Evolutionary conservation across 2,329 filamentous ascomycete species (phyloP).

Genomic region (Talaromyces funiculosus): DNA sequence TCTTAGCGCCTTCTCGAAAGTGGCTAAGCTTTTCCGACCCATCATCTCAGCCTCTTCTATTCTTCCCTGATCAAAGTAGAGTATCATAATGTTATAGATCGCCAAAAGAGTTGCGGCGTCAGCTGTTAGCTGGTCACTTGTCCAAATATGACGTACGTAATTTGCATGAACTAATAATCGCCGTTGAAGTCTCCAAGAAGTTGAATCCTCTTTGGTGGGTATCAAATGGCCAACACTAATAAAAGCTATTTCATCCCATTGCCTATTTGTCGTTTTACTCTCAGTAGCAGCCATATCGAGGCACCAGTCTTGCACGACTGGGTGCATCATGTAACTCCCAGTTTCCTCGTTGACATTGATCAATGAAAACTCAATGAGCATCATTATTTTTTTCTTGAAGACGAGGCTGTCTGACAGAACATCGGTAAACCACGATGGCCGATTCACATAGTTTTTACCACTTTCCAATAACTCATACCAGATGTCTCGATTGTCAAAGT

Average conservation of each 20-base stretch:
- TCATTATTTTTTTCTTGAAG: constrained; percentile 19
- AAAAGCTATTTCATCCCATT: constrained; percentile 15
- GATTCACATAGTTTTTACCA: constrained; percentile 5
- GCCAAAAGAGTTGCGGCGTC: neutral
- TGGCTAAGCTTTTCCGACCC: too few relatives aligned
- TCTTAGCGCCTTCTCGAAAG: constrained; percentile 3
- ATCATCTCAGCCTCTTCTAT: neutral
- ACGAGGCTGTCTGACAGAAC: constrained; percentile 15
- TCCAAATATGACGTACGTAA: neutral
- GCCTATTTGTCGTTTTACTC: neutral
- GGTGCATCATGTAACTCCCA: constrained; percentile 24
- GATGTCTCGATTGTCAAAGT: constrained; percentile 41
- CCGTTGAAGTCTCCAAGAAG: neutral
- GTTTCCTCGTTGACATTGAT: constrained; percentile 21
- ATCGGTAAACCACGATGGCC: constrained; percentile 16
- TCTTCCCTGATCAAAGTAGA: constrained; percentile 7
- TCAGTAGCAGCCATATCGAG: constrained; percentile 8
- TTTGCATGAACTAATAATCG: constrained; percentile 3
- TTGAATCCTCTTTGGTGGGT: neutral
- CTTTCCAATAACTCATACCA: constrained; percentile 41
- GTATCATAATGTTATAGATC: constrained; percentile 8
- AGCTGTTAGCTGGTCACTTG: neutral
- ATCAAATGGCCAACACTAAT: constrained; percentile 17
- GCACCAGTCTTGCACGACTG: constrained; percentile 25
- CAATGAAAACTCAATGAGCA: constrained; percentile 24